Evolutionary conservation across 2,329 filamentous ascomycete genomes (phyloP).

Genomic region (Capronia coronata): DNA sequence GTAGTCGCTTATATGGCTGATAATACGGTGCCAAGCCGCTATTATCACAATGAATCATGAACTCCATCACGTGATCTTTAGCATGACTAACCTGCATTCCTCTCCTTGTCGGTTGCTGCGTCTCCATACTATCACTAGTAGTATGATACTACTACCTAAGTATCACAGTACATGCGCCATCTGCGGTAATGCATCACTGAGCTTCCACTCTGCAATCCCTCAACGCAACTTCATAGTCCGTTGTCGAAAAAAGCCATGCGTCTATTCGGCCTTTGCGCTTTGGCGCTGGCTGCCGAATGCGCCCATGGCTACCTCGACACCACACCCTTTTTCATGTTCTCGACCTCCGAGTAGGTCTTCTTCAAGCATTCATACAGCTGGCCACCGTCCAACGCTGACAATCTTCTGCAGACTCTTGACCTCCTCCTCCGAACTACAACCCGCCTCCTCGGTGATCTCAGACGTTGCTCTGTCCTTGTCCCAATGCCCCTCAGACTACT

Average conservation of each 20-base stretch:
- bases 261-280: slow-evolving; percentile 18
- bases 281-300: slow-evolving; percentile 23
- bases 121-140: too few species aligned
- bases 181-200: neutral
- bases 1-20: too few species aligned
- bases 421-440: slow-evolving; percentile 39
- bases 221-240: neutral
- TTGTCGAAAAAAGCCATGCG: slow-evolving; percentile 16
- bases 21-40: too few species aligned
- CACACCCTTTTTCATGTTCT: slow-evolving; percentile 83
- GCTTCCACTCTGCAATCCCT: neutral
- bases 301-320: slow-evolving; percentile 51
- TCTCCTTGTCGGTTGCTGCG: too few species aligned
- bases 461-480: slow-evolving; percentile 47
- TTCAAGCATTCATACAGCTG: slow-evolving; percentile 2
- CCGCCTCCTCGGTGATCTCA: slow-evolving; percentile 39
- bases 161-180: too few species aligned
- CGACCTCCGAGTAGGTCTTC: slow-evolving; percentile 66
- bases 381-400: slow-evolving; percentile 6
- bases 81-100: too few species aligned
- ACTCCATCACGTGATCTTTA: too few species aligned
- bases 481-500: slow-evolving; percentile 65
- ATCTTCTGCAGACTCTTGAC: slow-evolving; percentile 31
- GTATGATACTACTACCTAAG: too few species aligned
- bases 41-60: too few species aligned